phyloP scores from a whole-genome alignment of 768 basidiomycete genomes.

The Tricholoma furcatifolium region DNA sequence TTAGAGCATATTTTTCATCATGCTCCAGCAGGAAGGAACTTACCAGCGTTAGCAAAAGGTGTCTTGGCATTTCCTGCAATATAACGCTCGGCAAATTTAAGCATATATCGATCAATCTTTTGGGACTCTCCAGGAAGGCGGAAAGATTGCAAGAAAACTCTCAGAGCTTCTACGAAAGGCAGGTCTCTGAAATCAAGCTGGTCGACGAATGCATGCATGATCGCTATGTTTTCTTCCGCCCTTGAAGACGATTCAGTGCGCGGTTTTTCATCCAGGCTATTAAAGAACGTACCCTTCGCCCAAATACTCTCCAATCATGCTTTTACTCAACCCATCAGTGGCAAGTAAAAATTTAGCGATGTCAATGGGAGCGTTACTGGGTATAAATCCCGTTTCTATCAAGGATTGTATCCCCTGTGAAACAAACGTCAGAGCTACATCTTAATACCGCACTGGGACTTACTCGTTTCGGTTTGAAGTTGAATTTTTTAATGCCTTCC shows the following conservation, averaged over 20 bases:
- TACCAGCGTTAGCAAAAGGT: conserved; percentile 92
- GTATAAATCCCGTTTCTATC: conserved; percentile 84
- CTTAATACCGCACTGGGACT: conserved; percentile 20
- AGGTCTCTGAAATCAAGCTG: conserved; percentile 80
- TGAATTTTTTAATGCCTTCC: conserved; percentile 97
- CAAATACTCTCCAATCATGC: conserved; percentile 96
- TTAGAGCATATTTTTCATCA: neutral
- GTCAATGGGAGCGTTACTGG: conserved; percentile 65
- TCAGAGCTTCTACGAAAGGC: conserved; percentile 86
- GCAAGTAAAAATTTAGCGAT: conserved; percentile 83
- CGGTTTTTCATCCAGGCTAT: neutral
- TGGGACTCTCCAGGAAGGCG: conserved; percentile 96
- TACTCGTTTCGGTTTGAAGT: conserved; percentile 97
- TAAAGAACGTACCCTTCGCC: conserved; percentile 81
- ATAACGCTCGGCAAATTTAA: conserved; percentile 97
- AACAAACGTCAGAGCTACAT: neutral
- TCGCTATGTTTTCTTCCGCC: conserved; percentile 85
- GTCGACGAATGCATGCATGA: conserved; percentile 98
- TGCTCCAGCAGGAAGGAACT: conserved; percentile 20
- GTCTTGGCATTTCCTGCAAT: conserved; percentile 85
- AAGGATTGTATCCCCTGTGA: conserved; percentile 85
- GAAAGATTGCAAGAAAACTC: conserved; percentile 91
- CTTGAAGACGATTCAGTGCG: conserved; percentile 38
- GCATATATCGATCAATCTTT: conserved; percentile 98
- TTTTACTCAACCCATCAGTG: conserved; percentile 92